These are phyloP conservation scores for Mycosarcoma maydis DNA, from an alignment of 1,284 basidiomycete species.

Conservation along the genomic window DNA sequence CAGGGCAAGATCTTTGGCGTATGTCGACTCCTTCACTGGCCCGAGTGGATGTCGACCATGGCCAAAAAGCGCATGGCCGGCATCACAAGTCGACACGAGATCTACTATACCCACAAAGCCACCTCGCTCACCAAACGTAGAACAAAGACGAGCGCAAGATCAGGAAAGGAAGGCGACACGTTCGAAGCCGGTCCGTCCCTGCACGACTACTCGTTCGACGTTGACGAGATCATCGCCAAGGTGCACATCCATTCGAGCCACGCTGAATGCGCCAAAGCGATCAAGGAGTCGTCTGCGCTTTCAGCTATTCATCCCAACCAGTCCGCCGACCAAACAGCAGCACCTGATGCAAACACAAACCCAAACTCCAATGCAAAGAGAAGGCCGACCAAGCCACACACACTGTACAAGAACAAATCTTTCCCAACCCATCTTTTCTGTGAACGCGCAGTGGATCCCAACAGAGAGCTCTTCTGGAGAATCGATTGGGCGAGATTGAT, in stretches of 20 bases:
- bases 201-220: constrained; percentile 45
- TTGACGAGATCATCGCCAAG: constrained; percentile 46
- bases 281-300: constrained; percentile 31
- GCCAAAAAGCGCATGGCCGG: constrained; percentile 48
- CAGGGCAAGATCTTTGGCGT: constrained; percentile 49
- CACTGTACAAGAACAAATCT: constrained; percentile 39
- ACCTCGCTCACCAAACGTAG: constrained; percentile 29
- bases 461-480: constrained; percentile 49
- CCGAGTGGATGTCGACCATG: constrained; percentile 52
- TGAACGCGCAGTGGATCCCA: constrained; percentile 47
- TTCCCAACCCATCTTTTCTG: constrained; percentile 49
- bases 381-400: constrained; percentile 13
- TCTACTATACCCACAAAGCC: constrained; percentile 55
- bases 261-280: constrained; percentile 23
- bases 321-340: not conserved
- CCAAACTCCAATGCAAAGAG: constrained; percentile 1
- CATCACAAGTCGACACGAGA: constrained; percentile 47
- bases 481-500: constrained; percentile 47
- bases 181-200: constrained; percentile 46
- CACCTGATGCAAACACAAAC: not conserved
- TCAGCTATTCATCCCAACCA: constrained; percentile 8
- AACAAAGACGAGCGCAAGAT: constrained; percentile 35
- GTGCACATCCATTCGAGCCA: constrained; percentile 28
- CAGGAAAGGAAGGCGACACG: constrained; percentile 37
- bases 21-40: constrained; percentile 48